Base-by-base conservation (phyloP, 116 monocot species). In the Posidonia oceanica region DNA sequence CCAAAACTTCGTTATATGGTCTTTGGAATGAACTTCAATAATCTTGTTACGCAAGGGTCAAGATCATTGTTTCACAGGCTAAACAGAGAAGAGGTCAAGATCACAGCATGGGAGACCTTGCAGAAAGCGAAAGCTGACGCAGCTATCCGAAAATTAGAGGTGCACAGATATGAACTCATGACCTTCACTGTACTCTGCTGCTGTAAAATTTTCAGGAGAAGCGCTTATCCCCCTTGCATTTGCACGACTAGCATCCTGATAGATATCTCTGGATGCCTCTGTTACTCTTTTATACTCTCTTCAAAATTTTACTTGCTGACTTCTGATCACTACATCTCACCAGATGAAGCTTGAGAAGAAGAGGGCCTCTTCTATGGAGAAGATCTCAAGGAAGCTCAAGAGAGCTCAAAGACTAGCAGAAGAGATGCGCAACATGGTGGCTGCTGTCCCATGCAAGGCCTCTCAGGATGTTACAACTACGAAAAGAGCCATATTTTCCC, bases 111-210 rank as follows among this genome's bases (percentile, higher is more conserved):
- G 94, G 90, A 84, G 56, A 90, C 86, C 60, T 72, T 94, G 72
- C 90, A 90, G 71, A 85, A 85, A 63, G 87, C 87, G 17, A 86
- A 94, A 79, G 94, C 90, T 69, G 94, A 94, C 77, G 80, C 83
- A 59, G 83, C 85, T 36, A 85, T 87, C 21, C 73, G 75, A 61
- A 87, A 82, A 69, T 75, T 90, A 67, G 90, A 89, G 87, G 94
- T 76, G 1, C 21, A 4, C 22, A 5, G 16, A 52, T 20, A 0
- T 52, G 51, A 16, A 8, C 39, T 40, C 17, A 44, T 65, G 15
- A 14, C 14, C 14, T 63, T 29, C 29, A 29, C 29, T 29, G 29
- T 29, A 29, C 1, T 29, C 29, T 29, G 29, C 29, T 29, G 29
- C 29, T 29, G 29, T 29, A 29, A 29, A 29, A 0, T 29, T 29